phyloP scores from a whole-genome alignment of 257 asterid species.

The Solanum ossicruentum region DNA sequence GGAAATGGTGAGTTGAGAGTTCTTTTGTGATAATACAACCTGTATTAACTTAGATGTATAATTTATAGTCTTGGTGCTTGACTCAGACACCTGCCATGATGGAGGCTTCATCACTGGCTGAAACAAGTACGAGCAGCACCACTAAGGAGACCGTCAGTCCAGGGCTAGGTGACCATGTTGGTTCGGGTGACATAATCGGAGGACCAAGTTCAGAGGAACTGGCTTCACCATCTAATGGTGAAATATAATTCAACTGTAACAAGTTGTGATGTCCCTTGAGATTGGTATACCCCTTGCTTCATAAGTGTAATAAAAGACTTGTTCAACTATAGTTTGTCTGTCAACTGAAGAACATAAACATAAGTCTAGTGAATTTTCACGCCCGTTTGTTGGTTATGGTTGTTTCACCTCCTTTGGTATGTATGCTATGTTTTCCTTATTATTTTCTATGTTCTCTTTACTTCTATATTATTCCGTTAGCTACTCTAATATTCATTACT shows the following conservation, averaged over 20 bases:
- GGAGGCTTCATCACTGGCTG: slow-evolving; percentile 50
- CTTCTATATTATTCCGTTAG: neutral
- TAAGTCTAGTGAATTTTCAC: neutral
- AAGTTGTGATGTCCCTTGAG: slow-evolving; percentile 26
- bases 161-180: slow-evolving; percentile 4
- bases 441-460: neutral
- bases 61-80: neutral
- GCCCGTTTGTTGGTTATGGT: neutral
- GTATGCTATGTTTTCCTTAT: neutral
- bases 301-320: neutral
- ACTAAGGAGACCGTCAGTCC: slow-evolving; percentile 38
- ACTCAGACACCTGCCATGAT: slow-evolving; percentile 40
- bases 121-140: slow-evolving; percentile 18
- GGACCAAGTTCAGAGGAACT: slow-evolving; percentile 68
- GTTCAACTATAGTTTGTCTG: neutral
- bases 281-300: no score
- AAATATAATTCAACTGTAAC: slow-evolving; percentile 50
- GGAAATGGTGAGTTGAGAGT: slow-evolving; percentile 47
- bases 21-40: neutral
- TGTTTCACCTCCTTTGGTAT: neutral
- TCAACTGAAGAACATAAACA: neutral
- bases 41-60: neutral
- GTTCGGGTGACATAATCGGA: slow-evolving; percentile 35
- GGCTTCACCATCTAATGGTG: slow-evolving; percentile 42
- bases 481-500: neutral